Evolutionary conservation across 352 stramenopile species (phyloP).

Genomic region (Pythium insidiosum): DNA sequence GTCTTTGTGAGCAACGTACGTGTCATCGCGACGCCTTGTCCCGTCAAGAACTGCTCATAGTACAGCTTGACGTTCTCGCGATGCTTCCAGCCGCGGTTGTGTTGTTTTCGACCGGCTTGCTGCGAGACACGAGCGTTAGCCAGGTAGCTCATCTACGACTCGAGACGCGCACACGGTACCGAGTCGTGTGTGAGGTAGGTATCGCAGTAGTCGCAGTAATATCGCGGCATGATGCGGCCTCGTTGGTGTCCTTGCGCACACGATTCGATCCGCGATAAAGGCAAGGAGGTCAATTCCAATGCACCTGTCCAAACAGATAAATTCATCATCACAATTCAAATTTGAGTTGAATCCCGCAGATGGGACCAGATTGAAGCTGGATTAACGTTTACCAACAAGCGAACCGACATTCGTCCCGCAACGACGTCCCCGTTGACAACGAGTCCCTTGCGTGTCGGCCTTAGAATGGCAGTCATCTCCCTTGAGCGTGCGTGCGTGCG

Average conservation of each 20-base stretch:
- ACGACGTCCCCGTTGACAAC: no score
- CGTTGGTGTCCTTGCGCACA: background rate
- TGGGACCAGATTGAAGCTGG: no score
- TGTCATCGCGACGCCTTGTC: conserved; percentile 68
- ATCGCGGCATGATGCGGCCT: conserved; percentile 77
- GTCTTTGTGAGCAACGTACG: conserved; percentile 36
- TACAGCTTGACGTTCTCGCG: conserved; percentile 93
- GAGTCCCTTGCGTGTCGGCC: no score
- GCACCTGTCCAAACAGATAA: conserved; percentile 14
- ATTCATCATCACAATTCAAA: conserved; percentile 6
- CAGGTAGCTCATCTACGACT: background rate
- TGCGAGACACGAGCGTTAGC: conserved; percentile 13
- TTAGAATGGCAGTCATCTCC: no score
- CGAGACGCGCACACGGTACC: conserved; percentile 20
- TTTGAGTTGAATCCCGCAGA: no score
- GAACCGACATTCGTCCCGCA: no score
- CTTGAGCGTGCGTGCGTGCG: no score
- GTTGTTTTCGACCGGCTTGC: conserved; percentile 90
- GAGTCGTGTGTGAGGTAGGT: conserved; percentile 94
- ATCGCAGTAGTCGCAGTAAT: conserved; percentile 94
- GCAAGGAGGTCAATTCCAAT: no score
- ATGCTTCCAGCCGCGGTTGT: conserved; percentile 94
- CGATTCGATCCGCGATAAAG: background rate
- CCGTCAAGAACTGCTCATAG: conserved; percentile 86
- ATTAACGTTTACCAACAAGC: no score